Evolutionary conservation across 176 grass and related monocot species (phyloP).

Genomic region (Eleusine indica): DNA sequence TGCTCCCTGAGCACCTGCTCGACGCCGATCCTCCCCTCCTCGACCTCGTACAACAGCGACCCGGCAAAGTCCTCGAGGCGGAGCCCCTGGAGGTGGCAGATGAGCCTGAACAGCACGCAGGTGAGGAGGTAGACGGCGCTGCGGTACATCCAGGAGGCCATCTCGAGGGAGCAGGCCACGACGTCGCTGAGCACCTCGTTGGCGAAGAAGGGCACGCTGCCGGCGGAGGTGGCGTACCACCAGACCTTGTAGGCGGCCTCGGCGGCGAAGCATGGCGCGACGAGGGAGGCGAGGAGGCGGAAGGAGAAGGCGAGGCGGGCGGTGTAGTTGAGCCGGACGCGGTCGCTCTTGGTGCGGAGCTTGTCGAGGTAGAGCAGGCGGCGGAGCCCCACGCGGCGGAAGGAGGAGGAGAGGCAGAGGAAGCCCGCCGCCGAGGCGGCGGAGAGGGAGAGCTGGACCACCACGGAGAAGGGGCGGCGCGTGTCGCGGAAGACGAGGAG

Average conservation of each 20-base stretch:
- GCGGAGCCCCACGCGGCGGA: constrained; percentile 73
- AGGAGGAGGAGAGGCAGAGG: constrained; percentile 67
- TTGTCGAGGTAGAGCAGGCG: constrained; percentile 90
- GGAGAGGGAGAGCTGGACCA: constrained; percentile 75
- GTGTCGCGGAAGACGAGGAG: constrained; percentile 52
- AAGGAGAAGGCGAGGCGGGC: constrained; percentile 69
- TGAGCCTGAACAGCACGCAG: constrained; percentile 89
- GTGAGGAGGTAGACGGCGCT: constrained; percentile 81
- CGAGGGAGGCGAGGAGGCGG: constrained; percentile 77
- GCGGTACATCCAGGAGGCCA: constrained; percentile 91
- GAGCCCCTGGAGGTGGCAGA: constrained; percentile 87
- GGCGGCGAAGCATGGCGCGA: constrained; percentile 74
- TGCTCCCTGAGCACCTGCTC: constrained; percentile 73
- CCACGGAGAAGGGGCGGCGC: constrained; percentile 61
- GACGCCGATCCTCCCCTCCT: constrained; percentile 49
- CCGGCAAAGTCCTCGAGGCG: constrained; percentile 79
- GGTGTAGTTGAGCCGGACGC: constrained; percentile 61
- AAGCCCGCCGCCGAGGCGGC: constrained; percentile 52
- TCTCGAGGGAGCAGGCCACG: constrained; percentile 62
- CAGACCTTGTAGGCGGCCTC: constrained; percentile 81
- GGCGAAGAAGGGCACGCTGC: constrained; percentile 58
- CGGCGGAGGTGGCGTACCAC: constrained; percentile 81
- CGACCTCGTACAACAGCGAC: constrained; percentile 58
- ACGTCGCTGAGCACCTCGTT: constrained; percentile 49
- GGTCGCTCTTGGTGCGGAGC: constrained; percentile 57